These are phyloP conservation scores for Talaromyces sp. DNA, from an alignment of 2,329 filamentous ascomycete species.

Conservation along the genomic window DNA sequence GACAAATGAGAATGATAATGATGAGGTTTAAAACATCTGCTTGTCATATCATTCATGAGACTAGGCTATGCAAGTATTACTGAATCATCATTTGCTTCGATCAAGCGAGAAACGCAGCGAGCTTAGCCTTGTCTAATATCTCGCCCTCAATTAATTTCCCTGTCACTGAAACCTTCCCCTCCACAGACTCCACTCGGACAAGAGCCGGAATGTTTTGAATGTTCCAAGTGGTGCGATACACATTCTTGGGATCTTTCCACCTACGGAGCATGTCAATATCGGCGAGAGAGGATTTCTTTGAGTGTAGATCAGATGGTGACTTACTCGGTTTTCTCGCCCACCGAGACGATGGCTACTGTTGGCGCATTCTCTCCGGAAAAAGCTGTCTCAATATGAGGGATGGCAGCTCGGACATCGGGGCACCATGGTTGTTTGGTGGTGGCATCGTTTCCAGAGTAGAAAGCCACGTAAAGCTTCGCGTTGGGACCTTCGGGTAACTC, in stretches of 20 bases:
- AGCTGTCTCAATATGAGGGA: constrained; percentile 35
- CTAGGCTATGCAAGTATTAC: neutral
- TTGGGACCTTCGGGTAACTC: constrained; percentile 15
- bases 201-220: constrained; percentile 39
- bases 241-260: constrained; percentile 39
- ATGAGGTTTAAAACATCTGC: too few species aligned
- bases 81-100: neutral
- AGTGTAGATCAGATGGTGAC: constrained; percentile 11
- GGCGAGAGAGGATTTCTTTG: neutral
- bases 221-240: constrained; percentile 40
- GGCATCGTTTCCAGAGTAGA: constrained; percentile 41
- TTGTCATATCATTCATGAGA: too few species aligned
- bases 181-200: constrained; percentile 36
- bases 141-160: constrained; percentile 36
- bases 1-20: too few species aligned
- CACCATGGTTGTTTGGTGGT: constrained; percentile 44
- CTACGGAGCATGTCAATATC: constrained; percentile 20
- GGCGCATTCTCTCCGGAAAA: constrained; percentile 32
- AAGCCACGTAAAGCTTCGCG: constrained; percentile 39
- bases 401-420: constrained; percentile 43
- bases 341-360: constrained; percentile 33
- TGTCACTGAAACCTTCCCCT: constrained; percentile 34
- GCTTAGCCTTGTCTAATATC: constrained; percentile 32
- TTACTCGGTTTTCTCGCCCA: constrained; percentile 41
- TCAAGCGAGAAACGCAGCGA: constrained; percentile 27